Evolutionary conservation across 2,329 filamentous ascomycete species (phyloP), one percentile per base, ranked within the genome.

Genomic region (Cercospora sp.): DNA sequence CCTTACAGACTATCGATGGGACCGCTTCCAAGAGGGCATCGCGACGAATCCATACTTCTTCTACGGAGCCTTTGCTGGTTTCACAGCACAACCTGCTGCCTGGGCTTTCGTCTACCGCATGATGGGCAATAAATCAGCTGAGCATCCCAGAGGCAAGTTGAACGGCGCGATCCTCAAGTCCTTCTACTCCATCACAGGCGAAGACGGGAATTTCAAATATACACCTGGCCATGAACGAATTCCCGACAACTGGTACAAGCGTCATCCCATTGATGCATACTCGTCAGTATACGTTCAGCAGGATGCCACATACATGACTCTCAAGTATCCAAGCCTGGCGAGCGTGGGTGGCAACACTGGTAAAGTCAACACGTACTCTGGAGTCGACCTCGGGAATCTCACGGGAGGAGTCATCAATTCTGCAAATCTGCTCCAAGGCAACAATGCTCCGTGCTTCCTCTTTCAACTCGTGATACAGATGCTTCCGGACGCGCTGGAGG

Each of bases 11-110:
- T 49, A 49, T 49, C 45, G 45, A 9, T 49, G 45, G 45, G 21
- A 18, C n/a, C n/a, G 45, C n/a, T 49, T 49, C 45, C 45, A 49
- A 6, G 45, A 49, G 24, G 45, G 45, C 18, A 49, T 49, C 24
- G 45, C 45, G 10, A 49, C 18, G 10, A 79, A 79, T 65, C 74
- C 77, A 9, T 77, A 78, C 67, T 77, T 74, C 73, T 77, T 77
- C 68, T 49, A 68, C 69, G 40, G 73, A 67, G 5, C 71, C 72
- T 24, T 67, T 67, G 61, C 57, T 69, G 21, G 68, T 63, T 32
- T 45, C 65, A 30, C 65, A 58, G 21, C 26, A 18, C 57, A 60
- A 8, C 57, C 45, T 49, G 68, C 65, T 21, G 68, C 68, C 13
- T 61, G 65, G 61, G 55, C 65, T 51, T 66, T 69, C 37, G 67